Evolutionary conservation across 768 basidiomycete genomes (phyloP), one percentile per base, ranked within the genome.

Genomic region (Pleurotus salmoneostramineus): DNA sequence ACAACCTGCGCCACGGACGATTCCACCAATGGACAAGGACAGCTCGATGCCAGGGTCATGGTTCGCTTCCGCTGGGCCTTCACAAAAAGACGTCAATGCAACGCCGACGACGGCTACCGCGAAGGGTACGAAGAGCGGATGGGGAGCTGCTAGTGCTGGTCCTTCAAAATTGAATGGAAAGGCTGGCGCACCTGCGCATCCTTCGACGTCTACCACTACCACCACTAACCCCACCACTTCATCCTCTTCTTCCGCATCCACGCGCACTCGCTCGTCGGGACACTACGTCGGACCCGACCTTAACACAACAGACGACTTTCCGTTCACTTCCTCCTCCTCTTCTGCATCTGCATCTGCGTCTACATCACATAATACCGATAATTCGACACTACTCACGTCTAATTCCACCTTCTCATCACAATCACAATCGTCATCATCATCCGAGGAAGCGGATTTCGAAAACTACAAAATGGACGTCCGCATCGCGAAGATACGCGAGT

Each of bases 401-500:
- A 46, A 21, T 50, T 1, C 21, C 21, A 1, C 21, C 21, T 27
- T 8, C 40, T 11, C 21, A 27, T 27, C 21, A 27, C 3, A 1
- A 27, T 58, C 75, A 52, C 44, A 58, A 70, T 72, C 49, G 70
- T 66, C 40, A 27, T 27, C 21, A 27, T 67, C 63, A 32, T 65
- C 72, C 34, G 74, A 75, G 47, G 74, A 70, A 34, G 68, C 68
- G 6, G 72, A 75, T 7, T 77, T 78, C 48, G 75, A 76, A 55
- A 66, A 67, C 35, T 78, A 73, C 65, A 80, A 81, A 59, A 74
- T 79, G 68, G 66, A 75, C 17, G 72, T 73, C 2, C 77, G 81
- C 55, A 68, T 79, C 59, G 50, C 69, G 40, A 78, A 82, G 70
- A 76, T 83, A 60, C 71, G 75, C 57, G 69, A 84, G 67, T 78